Evolutionary conservation across 1,284 basidiomycete genomes (phyloP), one percentile per base, ranked within the genome.

Genomic region (Marasmius sp.): DNA sequence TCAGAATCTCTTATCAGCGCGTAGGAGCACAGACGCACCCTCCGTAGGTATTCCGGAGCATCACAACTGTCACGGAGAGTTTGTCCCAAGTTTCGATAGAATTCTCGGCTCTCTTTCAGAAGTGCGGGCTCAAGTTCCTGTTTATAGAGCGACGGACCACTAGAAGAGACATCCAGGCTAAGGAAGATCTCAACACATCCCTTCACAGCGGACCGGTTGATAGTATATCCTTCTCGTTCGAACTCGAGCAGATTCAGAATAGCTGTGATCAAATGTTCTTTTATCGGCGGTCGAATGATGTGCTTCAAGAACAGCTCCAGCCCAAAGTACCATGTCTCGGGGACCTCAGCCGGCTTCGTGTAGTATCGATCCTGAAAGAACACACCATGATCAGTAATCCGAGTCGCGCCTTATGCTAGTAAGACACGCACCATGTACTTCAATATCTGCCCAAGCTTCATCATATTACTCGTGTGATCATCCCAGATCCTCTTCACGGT

Each of bases 391-490:
- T 18, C n/a, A 47, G 6, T n/a, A 20, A 6, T n/a, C 41, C 56
- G 41, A 11, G 65, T 45, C n/a, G 27, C 27, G 27, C 27, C 27
- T 27, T 33, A 60, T 43, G 60, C 58, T 55, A 20, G 45, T 50
- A 10, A 61, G 34, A 22, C 49, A 74, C 86, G 68, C 68, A 96
- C 97, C 92, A 99, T 97, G 74, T 99, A 99, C 71, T 93, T 94
- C 67, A 99, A 81, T 39, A 99, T 87, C 72, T 96, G 95, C 43
- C 91, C 87, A 61, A 99, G 76, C 73, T 96, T 95, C 49, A 85
- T 82, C 92, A 98, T 94, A 74, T 91, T 95, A 12, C 89, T 87
- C 6, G 84, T 89, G 75, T 99, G 97, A 72, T 98, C 95, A 64
- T 97, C 93, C 97, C 97, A 99, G 1, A 97, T 91, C 51, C 85